A percentile compares a stretch with the other conserved stretches of the same genome.
These are phyloP conservation scores for Exidia glandulosa DNA, from an alignment of 768 basidiomycete genomes.

Conservation along the genomic window DNA sequence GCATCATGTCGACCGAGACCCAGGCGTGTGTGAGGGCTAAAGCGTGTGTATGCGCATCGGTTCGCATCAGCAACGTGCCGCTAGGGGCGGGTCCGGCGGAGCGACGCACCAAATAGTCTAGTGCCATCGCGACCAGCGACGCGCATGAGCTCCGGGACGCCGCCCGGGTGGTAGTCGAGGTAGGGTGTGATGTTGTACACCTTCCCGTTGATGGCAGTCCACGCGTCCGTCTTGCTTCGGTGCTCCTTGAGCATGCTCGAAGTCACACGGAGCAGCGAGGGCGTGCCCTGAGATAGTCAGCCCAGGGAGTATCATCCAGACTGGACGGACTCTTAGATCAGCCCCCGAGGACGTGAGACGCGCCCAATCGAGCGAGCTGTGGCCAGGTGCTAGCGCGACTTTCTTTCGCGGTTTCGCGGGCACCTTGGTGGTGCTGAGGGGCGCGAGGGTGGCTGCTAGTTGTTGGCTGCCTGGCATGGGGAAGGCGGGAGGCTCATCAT, in stretches of 20 bases:
- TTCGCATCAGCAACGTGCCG: not conserved
- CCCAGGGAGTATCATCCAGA: conserved; percentile 1
- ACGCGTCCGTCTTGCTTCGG: conserved; percentile 77
- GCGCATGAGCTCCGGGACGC: conserved; percentile 88
- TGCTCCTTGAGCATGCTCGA: conserved; percentile 72
- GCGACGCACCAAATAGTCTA: conserved; percentile 85
- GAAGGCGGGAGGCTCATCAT: conserved; percentile 63
- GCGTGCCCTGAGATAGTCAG: conserved; percentile 47
- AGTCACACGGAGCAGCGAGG: conserved; percentile 55
- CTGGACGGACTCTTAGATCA: conserved; percentile 55
- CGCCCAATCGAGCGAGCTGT: conserved; percentile 91
- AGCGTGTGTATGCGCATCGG: not conserved
- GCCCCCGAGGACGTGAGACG: conserved; percentile 68
- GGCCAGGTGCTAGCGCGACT: conserved; percentile 84
- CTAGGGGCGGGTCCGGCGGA: conserved; percentile 3
- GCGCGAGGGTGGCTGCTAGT: conserved; percentile 41
- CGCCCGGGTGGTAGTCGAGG: conserved; percentile 85
- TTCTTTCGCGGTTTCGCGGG: conserved; percentile 58
- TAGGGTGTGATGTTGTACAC: conserved; percentile 97
- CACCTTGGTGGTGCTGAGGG: conserved; percentile 49
- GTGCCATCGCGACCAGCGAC: conserved; percentile 93
- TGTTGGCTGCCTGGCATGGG: conserved; percentile 65
- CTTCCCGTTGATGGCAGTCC: conserved; percentile 85
- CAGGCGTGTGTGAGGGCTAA: conserved; percentile 86
- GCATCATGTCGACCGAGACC: conserved; percentile 95